Evolutionary conservation across 805 yeast genomes (phyloP).

Genomic region (Ogataea wickerhamii): DNA sequence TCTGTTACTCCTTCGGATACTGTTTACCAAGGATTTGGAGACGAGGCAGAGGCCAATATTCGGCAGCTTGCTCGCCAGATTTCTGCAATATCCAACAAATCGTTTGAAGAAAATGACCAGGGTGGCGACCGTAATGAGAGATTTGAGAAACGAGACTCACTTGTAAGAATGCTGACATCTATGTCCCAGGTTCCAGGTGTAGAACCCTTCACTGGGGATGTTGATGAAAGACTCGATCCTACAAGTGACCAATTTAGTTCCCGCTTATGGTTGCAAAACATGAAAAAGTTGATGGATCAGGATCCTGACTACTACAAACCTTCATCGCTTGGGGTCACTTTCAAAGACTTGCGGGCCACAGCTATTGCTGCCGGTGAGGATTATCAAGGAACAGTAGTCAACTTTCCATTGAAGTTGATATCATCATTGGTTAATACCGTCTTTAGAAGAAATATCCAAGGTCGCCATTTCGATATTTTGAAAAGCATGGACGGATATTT

Average conservation of each 20-base stretch:
- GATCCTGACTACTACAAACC: constrained; percentile 65
- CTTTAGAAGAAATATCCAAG: constrained; percentile 14
- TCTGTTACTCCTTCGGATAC: background rate
- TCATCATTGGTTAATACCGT: constrained; percentile 11
- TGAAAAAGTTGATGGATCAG: constrained; percentile 43
- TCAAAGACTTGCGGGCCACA: constrained; percentile 50
- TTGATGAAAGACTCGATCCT: constrained; percentile 47
- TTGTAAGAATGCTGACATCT: constrained; percentile 33
- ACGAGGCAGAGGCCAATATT: constrained; percentile 31
- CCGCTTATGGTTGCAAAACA: constrained; percentile 58
- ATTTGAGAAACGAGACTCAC: constrained; percentile 25
- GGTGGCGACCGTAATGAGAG: constrained; percentile 21
- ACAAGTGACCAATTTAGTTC: constrained; percentile 49
- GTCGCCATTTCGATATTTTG: constrained; percentile 45
- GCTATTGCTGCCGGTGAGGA: constrained; percentile 61
- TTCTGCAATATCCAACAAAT: constrained; percentile 11
- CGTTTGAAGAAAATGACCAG: constrained; percentile 1
- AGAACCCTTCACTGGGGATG: constrained; percentile 29
- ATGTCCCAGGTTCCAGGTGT: constrained; percentile 44
- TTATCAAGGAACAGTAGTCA: constrained; percentile 52
- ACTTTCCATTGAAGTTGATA: constrained; percentile 33
- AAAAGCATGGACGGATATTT: constrained; percentile 61
- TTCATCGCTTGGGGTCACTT: constrained; percentile 51
- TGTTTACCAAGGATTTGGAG: constrained; percentile 34
- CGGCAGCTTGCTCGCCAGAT: constrained; percentile 38